Evolutionary conservation across 2,329 filamentous ascomycete species (phyloP).

Genomic region (Didymella keratinophila): DNA sequence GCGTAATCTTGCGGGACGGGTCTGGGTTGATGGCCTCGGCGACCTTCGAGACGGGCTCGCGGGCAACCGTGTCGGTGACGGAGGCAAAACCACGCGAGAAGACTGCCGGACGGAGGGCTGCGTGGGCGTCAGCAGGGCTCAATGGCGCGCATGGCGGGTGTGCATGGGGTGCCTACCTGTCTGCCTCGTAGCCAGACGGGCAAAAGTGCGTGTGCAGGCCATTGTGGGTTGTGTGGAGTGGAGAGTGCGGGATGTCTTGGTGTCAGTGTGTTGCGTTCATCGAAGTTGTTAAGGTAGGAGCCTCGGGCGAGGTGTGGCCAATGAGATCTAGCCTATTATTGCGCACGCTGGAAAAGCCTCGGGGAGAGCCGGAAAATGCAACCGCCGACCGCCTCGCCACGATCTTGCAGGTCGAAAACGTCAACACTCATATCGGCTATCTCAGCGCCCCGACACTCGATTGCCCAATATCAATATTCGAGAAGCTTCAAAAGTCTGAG

Average conservation of each 20-base stretch:
- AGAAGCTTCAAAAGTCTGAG: neutral
- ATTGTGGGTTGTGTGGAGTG: constrained; percentile 43
- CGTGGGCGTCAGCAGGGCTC: constrained; percentile 35
- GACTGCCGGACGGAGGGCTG: constrained; percentile 48
- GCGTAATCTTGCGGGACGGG: constrained; percentile 40
- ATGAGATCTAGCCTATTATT: constrained; percentile 17
- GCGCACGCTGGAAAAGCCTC: constrained; percentile 11
- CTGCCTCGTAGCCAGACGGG: constrained; percentile 49
- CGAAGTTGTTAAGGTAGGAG: constrained; percentile 25
- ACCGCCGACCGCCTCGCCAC: constrained; percentile 19
- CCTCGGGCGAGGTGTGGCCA: constrained; percentile 12
- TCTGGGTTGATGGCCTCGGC: constrained; percentile 42
- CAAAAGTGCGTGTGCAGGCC: constrained; percentile 49
- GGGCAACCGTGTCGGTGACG: constrained; percentile 43
- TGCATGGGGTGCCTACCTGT: constrained; percentile 39
- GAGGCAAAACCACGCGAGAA: constrained; percentile 51
- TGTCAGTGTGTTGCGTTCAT: constrained; percentile 39
- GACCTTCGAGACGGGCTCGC: constrained; percentile 46
- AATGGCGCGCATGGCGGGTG: constrained; percentile 25
- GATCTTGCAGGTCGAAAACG: constrained; percentile 23
- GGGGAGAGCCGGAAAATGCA: constrained; percentile 16
- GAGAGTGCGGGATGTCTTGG: constrained; percentile 35
- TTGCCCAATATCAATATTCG: neutral
- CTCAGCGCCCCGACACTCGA: neutral
- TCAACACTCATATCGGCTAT: constrained; percentile 25